Conservation (phyloP, 2,329 filamentous ascomycete species). For the Fonsecaea pedrosoi region DNA sequence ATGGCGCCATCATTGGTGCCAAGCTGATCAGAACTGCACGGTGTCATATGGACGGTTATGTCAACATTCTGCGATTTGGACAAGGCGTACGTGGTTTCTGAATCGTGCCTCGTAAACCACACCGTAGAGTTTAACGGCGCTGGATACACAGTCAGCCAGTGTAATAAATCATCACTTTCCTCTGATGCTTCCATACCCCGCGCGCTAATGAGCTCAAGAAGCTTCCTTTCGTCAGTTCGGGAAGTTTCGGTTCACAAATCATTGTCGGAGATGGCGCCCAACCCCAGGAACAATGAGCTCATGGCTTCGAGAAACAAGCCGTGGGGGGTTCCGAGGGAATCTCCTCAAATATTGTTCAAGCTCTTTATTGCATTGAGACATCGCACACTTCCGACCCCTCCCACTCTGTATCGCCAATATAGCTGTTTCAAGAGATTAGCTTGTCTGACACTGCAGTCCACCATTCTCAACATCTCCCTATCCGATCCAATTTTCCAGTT, state of each 20-base stretch:
- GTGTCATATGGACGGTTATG: conserved; percentile 37
- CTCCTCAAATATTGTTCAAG: background rate
- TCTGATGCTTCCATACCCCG: background rate
- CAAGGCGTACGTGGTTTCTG: background rate
- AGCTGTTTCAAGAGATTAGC: background rate
- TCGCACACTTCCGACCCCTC: too few species aligned
- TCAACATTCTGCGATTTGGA: conserved; percentile 20
- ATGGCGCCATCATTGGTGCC: conserved; percentile 30
- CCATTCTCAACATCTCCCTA: background rate
- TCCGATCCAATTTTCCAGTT: background rate
- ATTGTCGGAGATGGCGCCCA: background rate
- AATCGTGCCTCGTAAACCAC: background rate
- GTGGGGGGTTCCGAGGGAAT: background rate
- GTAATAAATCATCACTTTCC: background rate
- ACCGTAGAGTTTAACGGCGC: too few species aligned
- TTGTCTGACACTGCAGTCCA: background rate
- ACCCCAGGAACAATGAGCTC: background rate
- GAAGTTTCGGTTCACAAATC: background rate
- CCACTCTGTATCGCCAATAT: background rate
- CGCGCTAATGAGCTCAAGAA: background rate
- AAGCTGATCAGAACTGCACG: conserved; percentile 35
- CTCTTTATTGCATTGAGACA: background rate
- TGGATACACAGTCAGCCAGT: too few species aligned
- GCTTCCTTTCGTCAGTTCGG: background rate
- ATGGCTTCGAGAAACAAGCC: background rate